Base-by-base conservation (phyloP, 2,329 filamentous ascomycete genomes). In the Parafenestella ontariensis region DNA sequence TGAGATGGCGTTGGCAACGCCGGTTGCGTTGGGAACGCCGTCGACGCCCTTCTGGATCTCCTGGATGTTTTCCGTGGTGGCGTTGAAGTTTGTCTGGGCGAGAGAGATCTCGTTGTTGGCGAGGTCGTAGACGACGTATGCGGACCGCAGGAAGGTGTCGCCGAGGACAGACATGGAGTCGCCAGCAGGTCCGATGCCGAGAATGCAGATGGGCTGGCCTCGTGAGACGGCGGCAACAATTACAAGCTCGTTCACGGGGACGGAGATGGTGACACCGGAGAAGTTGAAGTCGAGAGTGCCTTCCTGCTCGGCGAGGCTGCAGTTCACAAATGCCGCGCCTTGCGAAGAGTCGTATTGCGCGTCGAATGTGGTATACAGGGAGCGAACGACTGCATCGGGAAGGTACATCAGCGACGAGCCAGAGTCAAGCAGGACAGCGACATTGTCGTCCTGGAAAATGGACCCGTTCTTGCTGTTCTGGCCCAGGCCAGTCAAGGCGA, bases 401-500 rank as follows among this genome's bases (percentile, higher is more conserved):
- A 92, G 77, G 67, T 90, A 90, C 61, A 83, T 88, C 56, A 91
- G 78, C 3, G 87, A 90, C n/a, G 87, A 89, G 33, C 90, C 90
- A 1, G 88, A 90, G 74, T 93, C 90, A 31, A 93, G 82, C 4
- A 92, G 81, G 2, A 87, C 88, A 3, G 84, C 77, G n/a, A 77
- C 70, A 23, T 72, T 70, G 47, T 78, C 65, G 52, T 79, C 71
- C 48, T 67, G 67, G 52, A 77, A 79, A 49, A 84, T 67, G 10
- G 77, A 78, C 26, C 76, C 74, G 10, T 72, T 73, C 18, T 78
- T 69, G 31, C 77, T 76, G 51, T 78, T 78, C 15, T 71, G 63
- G 15, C 79, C 78, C 52, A 83, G 66, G 3, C 72, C 78, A 5
- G 82, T 84, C 59, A 84, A 65, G 2, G 80, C 81, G 42, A 85